Conservation (phyloP, 179 eudicot species). For the Beta corolliflora region DNA sequence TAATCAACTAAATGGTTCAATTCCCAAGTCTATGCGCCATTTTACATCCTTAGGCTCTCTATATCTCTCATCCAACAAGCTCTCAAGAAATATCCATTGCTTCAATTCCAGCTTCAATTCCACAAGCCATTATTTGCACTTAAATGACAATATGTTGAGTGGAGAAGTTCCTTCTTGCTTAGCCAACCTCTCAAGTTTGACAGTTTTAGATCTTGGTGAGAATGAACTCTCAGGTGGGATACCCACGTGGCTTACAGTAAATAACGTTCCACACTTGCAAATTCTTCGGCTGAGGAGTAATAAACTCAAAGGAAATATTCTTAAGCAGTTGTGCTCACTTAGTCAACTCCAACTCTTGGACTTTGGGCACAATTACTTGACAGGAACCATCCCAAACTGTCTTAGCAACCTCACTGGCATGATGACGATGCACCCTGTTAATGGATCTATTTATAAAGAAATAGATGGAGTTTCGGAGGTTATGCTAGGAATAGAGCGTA, state of each 20-base stretch:
- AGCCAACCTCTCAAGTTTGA: background rate
- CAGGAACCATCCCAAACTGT: slow-evolving; percentile 18
- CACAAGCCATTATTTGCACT: background rate
- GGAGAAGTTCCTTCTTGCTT: slow-evolving; percentile 20
- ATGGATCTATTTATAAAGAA: too few relatives aligned
- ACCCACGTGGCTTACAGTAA: background rate
- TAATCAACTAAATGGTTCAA: slow-evolving; percentile 10
- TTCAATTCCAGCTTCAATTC: background rate
- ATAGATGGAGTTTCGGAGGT: background rate
- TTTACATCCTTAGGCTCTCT: background rate
- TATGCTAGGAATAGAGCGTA: background rate
- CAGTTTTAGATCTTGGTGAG: slow-evolving; percentile 13
- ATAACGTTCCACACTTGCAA: background rate
- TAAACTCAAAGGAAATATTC: slow-evolving; percentile 13
- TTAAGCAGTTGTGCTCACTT: slow-evolving; percentile 14
- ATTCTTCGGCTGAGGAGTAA: slow-evolving; percentile 17
- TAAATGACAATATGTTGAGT: slow-evolving; percentile 17
- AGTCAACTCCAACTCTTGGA: slow-evolving; percentile 16
- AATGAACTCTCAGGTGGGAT: slow-evolving; percentile 12
- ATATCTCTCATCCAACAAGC: slow-evolving; percentile 21
- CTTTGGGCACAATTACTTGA: slow-evolving; percentile 5
- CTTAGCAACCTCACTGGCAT: slow-evolving; percentile 7
- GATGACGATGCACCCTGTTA: background rate
- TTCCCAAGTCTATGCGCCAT: slow-evolving; percentile 19
- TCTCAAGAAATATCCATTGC: background rate